phyloP scores from a whole-genome alignment of 2,329 filamentous ascomycete genomes.

The Acephala macrosclerotiorum region DNA sequence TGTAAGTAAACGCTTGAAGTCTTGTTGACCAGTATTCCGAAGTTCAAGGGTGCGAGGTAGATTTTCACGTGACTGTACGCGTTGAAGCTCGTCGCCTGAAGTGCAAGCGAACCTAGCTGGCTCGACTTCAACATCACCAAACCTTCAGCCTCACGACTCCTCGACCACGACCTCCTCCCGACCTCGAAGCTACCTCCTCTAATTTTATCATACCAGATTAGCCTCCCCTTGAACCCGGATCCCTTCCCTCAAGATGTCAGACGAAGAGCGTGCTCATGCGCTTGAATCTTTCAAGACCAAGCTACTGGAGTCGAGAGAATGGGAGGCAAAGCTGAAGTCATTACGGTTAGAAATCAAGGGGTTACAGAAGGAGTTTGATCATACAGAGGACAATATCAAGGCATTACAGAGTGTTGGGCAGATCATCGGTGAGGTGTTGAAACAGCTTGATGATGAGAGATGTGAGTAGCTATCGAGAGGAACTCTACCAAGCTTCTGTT shows the following conservation, averaged over 20 bases:
- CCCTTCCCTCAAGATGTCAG: conserved; percentile 40
- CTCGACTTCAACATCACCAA: background rate
- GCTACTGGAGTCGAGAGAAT: conserved; percentile 94
- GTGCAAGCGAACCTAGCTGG: background rate
- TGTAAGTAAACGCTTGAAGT: background rate
- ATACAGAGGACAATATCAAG: conserved; percentile 99
- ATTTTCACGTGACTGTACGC: background rate
- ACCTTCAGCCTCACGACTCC: background rate
- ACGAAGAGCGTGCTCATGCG: conserved; percentile 69
- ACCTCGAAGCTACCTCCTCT: background rate
- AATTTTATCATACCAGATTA: background rate
- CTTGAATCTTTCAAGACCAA: conserved; percentile 81
- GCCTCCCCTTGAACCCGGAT: background rate
- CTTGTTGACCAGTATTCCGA: background rate
- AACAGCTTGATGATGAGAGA: conserved; percentile 98
- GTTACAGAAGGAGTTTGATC: conserved; percentile 91
- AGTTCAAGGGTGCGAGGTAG: background rate
- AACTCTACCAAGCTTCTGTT: conserved; percentile 21
- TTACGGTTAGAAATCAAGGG: conserved; percentile 96
- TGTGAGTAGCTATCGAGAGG: conserved; percentile 65
- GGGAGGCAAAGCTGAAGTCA: conserved; percentile 96
- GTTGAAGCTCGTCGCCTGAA: background rate
- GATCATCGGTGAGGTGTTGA: conserved; percentile 98
- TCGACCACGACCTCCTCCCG: background rate
- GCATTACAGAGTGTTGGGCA: conserved; percentile 98